Evolutionary conservation across 257 asterid species (phyloP), one percentile per base, ranked within the genome.

Genomic region (Solanum tarijense): DNA sequence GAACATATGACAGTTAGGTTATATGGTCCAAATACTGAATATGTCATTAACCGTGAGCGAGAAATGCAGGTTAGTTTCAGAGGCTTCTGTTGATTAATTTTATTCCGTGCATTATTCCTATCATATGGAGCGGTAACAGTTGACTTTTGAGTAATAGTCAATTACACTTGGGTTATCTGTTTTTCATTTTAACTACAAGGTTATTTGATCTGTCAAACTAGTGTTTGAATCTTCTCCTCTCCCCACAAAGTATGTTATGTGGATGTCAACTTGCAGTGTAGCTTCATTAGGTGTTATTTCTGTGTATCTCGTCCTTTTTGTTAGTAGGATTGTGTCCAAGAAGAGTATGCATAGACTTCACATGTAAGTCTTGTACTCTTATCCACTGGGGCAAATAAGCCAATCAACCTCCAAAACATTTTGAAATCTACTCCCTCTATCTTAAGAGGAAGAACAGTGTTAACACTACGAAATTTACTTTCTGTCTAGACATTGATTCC

Each of bases 1-100:
- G 92, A 91, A 87, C 86, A 88, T 89, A 81, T 93, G 91, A 96
- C 99, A 16, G 93, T 96, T 87, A 92, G 99, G 88, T 85, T 97
- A 72, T 97, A 94, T 90, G 99, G 99, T 75, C 99, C 99, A 48
- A 95, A 97, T 90, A 97, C 99, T 72, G 98, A 97, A 76, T 96
- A 95, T 88, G 99, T 97, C 87, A 96, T 97, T 89, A 90, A 97
- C 88, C 98, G 99, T 69, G 92, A 94, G 71, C 93, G 99, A 91
- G 99, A 97, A 87, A 90, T 95, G 90, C 95, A 90, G 98, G 98
- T 94, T 87, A 76, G 87, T 83, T 52, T 83, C 68, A 25, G n/a
- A 90, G 87, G 86, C 58, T 84, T 71, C 60, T 76, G n/a, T 85
- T 62, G 71, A 62, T 73, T n/a, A 36, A 36, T 5, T n/a, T 55